A percentile compares a stretch with the other conserved stretches of the same genome.
Conservation (phyloP, 2,329 filamentous ascomycete genomes). For the Phyllosticta capitalensis region DNA sequence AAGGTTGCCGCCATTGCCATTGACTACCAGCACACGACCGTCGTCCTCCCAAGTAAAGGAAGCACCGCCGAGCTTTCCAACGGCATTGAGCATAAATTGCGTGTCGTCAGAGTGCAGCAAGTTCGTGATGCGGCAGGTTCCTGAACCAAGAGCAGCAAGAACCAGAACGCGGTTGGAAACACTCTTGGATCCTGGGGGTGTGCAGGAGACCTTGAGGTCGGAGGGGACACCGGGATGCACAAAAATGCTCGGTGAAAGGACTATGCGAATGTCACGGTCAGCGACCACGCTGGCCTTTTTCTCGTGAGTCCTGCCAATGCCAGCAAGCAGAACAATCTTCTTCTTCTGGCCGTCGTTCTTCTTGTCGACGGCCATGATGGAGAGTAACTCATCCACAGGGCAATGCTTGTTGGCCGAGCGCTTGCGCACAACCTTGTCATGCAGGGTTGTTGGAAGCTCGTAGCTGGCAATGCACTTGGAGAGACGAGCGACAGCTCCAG, state of each 20-base stretch:
- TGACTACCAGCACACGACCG: conserved; percentile 81
- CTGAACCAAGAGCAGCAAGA: conserved; percentile 81
- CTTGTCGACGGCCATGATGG: conserved; percentile 97
- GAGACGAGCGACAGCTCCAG: conserved; percentile 78
- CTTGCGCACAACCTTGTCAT: conserved; percentile 72
- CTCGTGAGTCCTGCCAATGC: conserved; percentile 82
- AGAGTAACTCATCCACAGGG: conserved; percentile 72
- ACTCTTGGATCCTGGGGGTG: conserved; percentile 91
- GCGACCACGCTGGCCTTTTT: conserved; percentile 81
- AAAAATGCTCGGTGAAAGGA: conserved; percentile 69
- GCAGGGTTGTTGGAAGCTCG: conserved; percentile 73
- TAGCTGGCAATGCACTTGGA: conserved; percentile 94
- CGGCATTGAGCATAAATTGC: conserved; percentile 93
- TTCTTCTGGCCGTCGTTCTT: conserved; percentile 95
- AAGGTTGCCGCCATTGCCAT: conserved; percentile 81
- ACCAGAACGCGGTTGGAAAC: conserved; percentile 93
- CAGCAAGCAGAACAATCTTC: conserved; percentile 86
- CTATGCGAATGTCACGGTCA: conserved; percentile 71
- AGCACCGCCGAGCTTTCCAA: conserved; percentile 73
- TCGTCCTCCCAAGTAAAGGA: conserved; percentile 90
- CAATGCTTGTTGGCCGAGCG: conserved; percentile 81
- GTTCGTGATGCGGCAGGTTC: conserved; percentile 81
- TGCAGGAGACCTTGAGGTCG: conserved; percentile 61
- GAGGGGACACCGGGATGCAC: conserved; percentile 63
- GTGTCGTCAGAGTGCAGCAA: conserved; percentile 94